Evolutionary conservation across 2,329 filamentous ascomycete genomes (phyloP).

Genomic region (Cladorrhinum sp.): DNA sequence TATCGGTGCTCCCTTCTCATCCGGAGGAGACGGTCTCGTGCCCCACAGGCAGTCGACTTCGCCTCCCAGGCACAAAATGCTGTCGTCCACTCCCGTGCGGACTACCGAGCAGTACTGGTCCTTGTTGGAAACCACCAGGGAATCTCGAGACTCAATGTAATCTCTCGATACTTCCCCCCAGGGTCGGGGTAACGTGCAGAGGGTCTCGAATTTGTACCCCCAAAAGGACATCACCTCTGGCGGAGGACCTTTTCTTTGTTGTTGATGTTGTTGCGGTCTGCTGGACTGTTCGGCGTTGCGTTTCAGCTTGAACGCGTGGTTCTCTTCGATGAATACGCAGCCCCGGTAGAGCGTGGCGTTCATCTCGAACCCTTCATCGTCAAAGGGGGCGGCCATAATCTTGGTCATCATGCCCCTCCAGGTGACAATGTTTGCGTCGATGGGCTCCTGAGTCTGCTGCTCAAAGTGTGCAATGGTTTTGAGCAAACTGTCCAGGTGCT

Average conservation of each 20-base stretch:
- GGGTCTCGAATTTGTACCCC: conserved; percentile 96
- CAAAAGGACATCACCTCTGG: conserved; percentile 64
- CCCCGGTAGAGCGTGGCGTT: conserved; percentile 84
- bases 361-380: conserved; percentile 91
- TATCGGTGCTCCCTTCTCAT: conserved; percentile 61
- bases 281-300: conserved; percentile 54
- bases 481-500: conserved; percentile 82
- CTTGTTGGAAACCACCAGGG: conserved; percentile 76
- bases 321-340: conserved; percentile 83
- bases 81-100: conserved; percentile 77
- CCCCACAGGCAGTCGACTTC: conserved; percentile 95
- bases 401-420: conserved; percentile 99
- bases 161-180: conserved; percentile 73
- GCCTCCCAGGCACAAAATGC: conserved; percentile 75
- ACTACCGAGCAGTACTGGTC: conserved; percentile 96
- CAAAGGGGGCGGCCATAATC: conserved; percentile 84
- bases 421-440: conserved; percentile 77
- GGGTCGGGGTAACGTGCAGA: conserved; percentile 70
- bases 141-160: conserved; percentile 73
- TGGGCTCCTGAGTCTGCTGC: conserved; percentile 61
- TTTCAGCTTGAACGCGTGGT: conserved; percentile 68
- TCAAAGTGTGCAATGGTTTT: conserved; percentile 73
- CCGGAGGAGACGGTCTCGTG: conserved; percentile 74
- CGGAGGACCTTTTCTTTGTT: conserved; percentile 49
- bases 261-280: conserved; percentile 36